Percentiles rank a stretch among this genome's conserved stretches.
phyloP scores from a whole-genome alignment of 2,329 filamentous ascomycete genomes.

The Coleophoma cylindrospora region DNA sequence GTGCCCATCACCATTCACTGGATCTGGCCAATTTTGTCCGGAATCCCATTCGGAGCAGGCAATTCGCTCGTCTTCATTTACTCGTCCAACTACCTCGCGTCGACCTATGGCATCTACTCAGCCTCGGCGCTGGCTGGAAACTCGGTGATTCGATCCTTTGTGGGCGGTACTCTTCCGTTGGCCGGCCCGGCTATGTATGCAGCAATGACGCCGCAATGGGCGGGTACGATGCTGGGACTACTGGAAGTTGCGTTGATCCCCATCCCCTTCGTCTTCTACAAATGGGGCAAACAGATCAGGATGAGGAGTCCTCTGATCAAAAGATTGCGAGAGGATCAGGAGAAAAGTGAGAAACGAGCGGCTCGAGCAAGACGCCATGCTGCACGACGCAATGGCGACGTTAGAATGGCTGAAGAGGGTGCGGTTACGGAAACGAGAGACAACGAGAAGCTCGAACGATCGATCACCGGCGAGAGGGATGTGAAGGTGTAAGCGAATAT shows the following conservation, averaged over 20 bases:
- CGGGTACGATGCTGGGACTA: slow-evolving; percentile 68
- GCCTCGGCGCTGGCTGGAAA: slow-evolving; percentile 79
- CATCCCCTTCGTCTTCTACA: slow-evolving; percentile 76
- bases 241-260: slow-evolving; percentile 71
- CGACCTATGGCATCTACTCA: slow-evolving; percentile 76
- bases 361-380: slow-evolving; percentile 8
- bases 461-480: neutral
- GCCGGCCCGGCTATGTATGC: slow-evolving; percentile 70
- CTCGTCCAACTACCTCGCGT: slow-evolving; percentile 72
- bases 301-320: slow-evolving; percentile 41
- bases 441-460: neutral
- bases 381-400: slow-evolving; percentile 8
- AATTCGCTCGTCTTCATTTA: slow-evolving; percentile 82
- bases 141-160: slow-evolving; percentile 63
- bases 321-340: slow-evolving; percentile 28
- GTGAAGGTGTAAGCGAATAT: neutral
- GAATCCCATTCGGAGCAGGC: slow-evolving; percentile 73
- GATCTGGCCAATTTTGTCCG: slow-evolving; percentile 73
- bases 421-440: slow-evolving; percentile 1
- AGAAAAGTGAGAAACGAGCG: slow-evolving; percentile 18
- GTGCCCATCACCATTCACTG: slow-evolving; percentile 73
- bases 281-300: slow-evolving; percentile 49
- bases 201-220: slow-evolving; percentile 69
- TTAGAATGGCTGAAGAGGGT: slow-evolving; percentile 5
- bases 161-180: slow-evolving; percentile 76